Conservation (phyloP, 176 grass and related monocot species). For the Elymus sibiricus region DNA sequence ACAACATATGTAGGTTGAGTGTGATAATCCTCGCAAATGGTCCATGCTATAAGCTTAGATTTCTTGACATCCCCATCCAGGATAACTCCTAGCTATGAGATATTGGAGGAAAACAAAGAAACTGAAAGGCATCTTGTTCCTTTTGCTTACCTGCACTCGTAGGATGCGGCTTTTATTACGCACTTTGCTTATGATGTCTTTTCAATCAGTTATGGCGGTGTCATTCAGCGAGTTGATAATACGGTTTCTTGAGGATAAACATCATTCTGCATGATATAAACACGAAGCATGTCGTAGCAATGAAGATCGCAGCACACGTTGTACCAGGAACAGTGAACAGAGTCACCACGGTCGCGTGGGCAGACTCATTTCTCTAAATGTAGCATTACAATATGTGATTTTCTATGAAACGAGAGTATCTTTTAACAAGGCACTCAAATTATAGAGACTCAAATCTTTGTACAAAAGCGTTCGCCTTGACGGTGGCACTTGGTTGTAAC, state of each 20-base stretch:
- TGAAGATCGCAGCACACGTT: background rate
- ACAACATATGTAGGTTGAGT: too few relatives aligned
- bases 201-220: fast-evolving
- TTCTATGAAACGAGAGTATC: background rate
- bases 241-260: background rate
- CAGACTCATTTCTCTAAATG: background rate
- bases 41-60: background rate
- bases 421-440: too few relatives aligned
- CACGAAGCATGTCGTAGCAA: background rate
- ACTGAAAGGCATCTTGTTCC: background rate
- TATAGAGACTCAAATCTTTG: too few relatives aligned
- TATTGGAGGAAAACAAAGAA: background rate
- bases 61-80: background rate
- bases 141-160: background rate
- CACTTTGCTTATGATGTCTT: background rate
- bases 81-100: background rate
- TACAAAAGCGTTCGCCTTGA: too few relatives aligned
- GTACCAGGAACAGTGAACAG: background rate
- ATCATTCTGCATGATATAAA: fast-evolving
- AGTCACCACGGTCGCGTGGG: background rate
- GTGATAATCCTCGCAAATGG: background rate
- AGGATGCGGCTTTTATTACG: background rate
- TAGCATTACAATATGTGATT: background rate
- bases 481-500: too few relatives aligned
- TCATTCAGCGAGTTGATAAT: background rate